phyloP scores from a whole-genome alignment of 345 rosid species.

The Arabidopsis thaliana region DNA sequence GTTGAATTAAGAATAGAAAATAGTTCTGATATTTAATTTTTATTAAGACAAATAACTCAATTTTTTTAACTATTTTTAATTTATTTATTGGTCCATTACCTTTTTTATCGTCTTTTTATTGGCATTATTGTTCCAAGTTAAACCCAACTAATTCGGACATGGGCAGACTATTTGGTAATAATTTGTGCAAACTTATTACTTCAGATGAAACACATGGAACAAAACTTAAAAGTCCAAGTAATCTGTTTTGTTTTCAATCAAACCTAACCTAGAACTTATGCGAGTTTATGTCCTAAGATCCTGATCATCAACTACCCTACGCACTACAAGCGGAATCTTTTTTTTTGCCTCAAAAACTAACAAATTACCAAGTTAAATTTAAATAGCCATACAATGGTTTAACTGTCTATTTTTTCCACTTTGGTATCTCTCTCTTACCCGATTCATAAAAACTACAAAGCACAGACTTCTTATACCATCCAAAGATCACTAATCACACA shows the following conservation, averaged over 20 bases:
- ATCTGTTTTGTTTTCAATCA: too few species aligned
- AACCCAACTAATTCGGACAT: not conserved
- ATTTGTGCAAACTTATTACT: too few species aligned
- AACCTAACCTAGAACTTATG: too few species aligned
- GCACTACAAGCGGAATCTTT: too few species aligned
- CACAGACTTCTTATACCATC: slow-evolving; percentile 1
- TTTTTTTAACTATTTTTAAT: not conserved
- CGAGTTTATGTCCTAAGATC: too few species aligned
- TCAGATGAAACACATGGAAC: not conserved
- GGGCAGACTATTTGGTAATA: too few species aligned
- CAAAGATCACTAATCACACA: slow-evolving; percentile 20
- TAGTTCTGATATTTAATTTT: not conserved
- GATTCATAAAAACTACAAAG: not conserved
- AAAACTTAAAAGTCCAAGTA: too few species aligned
- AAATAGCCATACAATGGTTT: not conserved
- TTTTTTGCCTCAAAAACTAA: not conserved
- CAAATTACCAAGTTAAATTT: not conserved
- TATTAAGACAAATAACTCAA: not conserved
- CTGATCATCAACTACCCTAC: too few species aligned
- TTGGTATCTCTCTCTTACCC: not conserved
- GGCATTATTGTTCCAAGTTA: not conserved
- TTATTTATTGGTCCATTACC: not conserved
- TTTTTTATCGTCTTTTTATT: too few species aligned
- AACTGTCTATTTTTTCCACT: not conserved
- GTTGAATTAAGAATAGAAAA: too few species aligned